phyloP scores from a whole-genome alignment of 306 rosid genomes.

The Carpinus fangiana region DNA sequence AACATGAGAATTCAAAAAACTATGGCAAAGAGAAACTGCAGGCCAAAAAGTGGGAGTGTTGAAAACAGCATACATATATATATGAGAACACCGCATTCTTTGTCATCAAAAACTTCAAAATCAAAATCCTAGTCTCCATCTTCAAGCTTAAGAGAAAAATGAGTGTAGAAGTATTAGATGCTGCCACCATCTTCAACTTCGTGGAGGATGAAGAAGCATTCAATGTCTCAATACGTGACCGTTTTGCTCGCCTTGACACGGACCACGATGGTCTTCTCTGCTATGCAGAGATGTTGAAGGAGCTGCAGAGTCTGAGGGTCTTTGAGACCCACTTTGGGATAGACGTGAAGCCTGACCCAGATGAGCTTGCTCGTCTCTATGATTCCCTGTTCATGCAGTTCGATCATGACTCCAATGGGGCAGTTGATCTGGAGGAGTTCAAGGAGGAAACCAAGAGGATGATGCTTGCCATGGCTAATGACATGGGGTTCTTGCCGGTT shows the following conservation, averaged over 20 bases:
- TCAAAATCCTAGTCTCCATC: neutral
- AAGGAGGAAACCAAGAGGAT: constrained; percentile 63
- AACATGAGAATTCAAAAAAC: neutral
- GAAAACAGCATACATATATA: neutral
- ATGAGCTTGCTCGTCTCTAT: constrained; percentile 57
- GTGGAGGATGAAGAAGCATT: constrained; percentile 78
- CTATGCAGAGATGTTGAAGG: constrained; percentile 70
- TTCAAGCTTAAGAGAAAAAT: constrained; percentile 28
- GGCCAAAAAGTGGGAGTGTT: neutral
- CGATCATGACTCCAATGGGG: constrained; percentile 62
- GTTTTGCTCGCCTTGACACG: constrained; percentile 57
- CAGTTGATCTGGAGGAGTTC: constrained; percentile 65
- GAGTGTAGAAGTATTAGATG: constrained; percentile 77
- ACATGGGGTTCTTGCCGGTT: constrained; percentile 70
- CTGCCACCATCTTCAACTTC: constrained; percentile 61
- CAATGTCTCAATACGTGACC: constrained; percentile 18
- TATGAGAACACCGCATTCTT: neutral
- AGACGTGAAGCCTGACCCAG: constrained; percentile 58
- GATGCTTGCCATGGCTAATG: constrained; percentile 79
- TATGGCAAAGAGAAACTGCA: neutral
- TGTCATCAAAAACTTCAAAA: neutral
- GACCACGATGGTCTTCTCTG: constrained; percentile 63
- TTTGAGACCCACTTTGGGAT: constrained; percentile 68
- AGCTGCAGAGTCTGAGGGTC: constrained; percentile 58
- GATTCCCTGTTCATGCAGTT: constrained; percentile 56